A percentile compares a stretch with the other conserved stretches of the same genome.
These are phyloP conservation scores for Termitomyces eurrhizus DNA, from an alignment of 768 basidiomycete species.

Conservation along the genomic window DNA sequence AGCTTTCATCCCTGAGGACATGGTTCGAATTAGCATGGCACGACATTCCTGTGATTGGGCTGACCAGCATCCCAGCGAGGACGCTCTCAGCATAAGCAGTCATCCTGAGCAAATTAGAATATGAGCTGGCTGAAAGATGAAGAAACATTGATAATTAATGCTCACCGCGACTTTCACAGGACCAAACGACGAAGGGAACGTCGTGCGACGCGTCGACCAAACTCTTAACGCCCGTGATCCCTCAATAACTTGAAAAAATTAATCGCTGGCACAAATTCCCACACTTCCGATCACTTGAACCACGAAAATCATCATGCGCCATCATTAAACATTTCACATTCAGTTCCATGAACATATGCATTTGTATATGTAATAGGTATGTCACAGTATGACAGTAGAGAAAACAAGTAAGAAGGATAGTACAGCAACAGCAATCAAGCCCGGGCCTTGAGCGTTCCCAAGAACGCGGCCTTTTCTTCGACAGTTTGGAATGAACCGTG, in stretches of 20 bases:
- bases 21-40: slow-evolving; percentile 11
- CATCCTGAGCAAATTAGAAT: slow-evolving; percentile 48
- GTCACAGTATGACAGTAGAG: slow-evolving; percentile 37
- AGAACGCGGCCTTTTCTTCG: slow-evolving; percentile 95
- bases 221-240: neutral
- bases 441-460: slow-evolving; percentile 86
- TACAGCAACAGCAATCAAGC: slow-evolving; percentile 44
- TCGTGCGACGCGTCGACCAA: slow-evolving; percentile 27
- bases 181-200: slow-evolving; percentile 27
- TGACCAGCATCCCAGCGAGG: slow-evolving; percentile 56
- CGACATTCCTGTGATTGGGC: slow-evolving; percentile 22
- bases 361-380: slow-evolving; percentile 18
- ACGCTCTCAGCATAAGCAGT: slow-evolving; percentile 84
- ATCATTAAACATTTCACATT: neutral
- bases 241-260: slow-evolving; percentile 2
- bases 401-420: slow-evolving; percentile 31
- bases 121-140: neutral
- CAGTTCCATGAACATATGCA: slow-evolving; percentile 10
- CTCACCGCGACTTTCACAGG: slow-evolving; percentile 44
- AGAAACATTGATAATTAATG: slow-evolving; percentile 7
- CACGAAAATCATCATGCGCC: too few relatives aligned
- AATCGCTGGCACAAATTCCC: slow-evolving; percentile 10
- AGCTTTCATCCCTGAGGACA: slow-evolving; percentile 7
- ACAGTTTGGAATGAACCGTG: slow-evolving; percentile 96
- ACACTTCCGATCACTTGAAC: slow-evolving; percentile 14